These are phyloP conservation scores for Tetramitus jugosus DNA, from an alignment of 208 protist genomes.

Conservation along the genomic window DNA sequence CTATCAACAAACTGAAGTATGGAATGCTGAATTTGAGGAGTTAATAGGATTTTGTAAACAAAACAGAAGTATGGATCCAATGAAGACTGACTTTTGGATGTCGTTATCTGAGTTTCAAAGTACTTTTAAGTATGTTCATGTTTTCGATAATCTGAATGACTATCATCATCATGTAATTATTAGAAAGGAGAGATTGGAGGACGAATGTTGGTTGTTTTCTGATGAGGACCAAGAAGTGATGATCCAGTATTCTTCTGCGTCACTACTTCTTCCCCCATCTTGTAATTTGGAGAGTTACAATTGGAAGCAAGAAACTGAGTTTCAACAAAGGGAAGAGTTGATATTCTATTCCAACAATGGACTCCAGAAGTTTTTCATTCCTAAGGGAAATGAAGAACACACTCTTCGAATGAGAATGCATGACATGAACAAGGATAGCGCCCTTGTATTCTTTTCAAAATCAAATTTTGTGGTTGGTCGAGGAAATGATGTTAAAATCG, in stretches of 20 bases:
- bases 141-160: neutral
- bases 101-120: neutral
- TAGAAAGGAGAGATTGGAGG: neutral
- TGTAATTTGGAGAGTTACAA: neutral
- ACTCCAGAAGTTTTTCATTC: too few species aligned
- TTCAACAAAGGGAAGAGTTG: too few species aligned
- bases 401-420: too few species aligned
- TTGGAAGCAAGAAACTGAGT: neutral
- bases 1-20: neutral
- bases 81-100: constrained; percentile 11
- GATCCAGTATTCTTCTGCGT: neutral
- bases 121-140: neutral
- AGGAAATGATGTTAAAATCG: too few species aligned
- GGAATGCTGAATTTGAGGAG: neutral
- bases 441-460: too few species aligned
- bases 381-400: too few species aligned
- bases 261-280: neutral
- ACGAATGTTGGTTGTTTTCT: neutral
- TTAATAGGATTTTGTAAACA: constrained; percentile 3
- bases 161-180: too few species aligned
- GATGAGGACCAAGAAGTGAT: neutral
- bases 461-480: too few species aligned
- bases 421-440: too few species aligned
- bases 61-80: constrained; percentile 7
- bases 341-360: too few species aligned